Percentiles rank a stretch among this genome's conserved stretches.
phyloP scores from a whole-genome alignment of 805 yeast species.

The Teunomyces aglyptinius region DNA sequence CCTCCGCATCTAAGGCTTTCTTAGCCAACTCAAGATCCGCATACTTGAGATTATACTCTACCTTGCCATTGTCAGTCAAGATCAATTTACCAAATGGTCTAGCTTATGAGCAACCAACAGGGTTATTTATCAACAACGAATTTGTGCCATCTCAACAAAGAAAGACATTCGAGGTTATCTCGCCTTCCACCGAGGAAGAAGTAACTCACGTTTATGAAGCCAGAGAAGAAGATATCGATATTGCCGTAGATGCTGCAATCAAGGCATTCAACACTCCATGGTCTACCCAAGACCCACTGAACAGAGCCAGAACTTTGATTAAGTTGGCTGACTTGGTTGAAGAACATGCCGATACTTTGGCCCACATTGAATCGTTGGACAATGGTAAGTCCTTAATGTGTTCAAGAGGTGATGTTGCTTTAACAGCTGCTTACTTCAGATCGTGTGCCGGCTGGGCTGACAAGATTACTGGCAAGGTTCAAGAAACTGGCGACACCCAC shows the following conservation, averaged over 20 bases:
- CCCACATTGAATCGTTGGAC: conserved; percentile 81
- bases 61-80: conserved; percentile 39
- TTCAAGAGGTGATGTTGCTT: conserved; percentile 73
- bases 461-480: conserved; percentile 72
- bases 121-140: conserved; percentile 85
- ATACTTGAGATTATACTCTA: conserved; percentile 23
- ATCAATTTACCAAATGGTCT: conserved; percentile 71
- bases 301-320: conserved; percentile 59
- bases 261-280: conserved; percentile 69
- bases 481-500: conserved; percentile 72
- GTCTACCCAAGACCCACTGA: conserved; percentile 67
- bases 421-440: conserved; percentile 67
- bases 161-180: conserved; percentile 58
- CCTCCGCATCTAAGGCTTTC: background rate
- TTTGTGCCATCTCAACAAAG: conserved; percentile 60
- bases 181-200: conserved; percentile 71
- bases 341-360: conserved; percentile 64
- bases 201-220: conserved; percentile 73
- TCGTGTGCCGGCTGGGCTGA: conserved; percentile 92
- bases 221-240: conserved; percentile 71
- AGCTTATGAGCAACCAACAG: conserved; percentile 76
- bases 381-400: conserved; percentile 79
- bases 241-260: conserved; percentile 83
- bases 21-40: conserved; percentile 2
- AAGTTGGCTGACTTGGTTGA: conserved; percentile 80